phyloP scores from a whole-genome alignment of 108 stramenopile genomes.

The Pseudonitzschia multiseries region DNA sequence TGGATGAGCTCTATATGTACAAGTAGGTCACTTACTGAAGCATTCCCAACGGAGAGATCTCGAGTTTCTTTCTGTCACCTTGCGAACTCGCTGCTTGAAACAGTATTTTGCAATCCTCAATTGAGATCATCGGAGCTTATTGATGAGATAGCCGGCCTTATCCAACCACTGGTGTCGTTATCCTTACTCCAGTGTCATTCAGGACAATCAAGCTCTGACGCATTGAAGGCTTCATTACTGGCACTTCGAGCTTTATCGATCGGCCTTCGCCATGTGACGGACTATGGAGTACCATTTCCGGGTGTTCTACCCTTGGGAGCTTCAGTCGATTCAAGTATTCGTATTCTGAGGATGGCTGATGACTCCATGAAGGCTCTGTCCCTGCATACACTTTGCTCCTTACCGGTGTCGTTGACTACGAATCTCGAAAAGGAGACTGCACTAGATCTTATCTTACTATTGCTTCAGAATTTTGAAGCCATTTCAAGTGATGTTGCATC shows the following conservation, averaged over 20 bases:
- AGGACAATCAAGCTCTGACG: background rate
- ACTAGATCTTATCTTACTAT: background rate
- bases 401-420: slow-evolving; percentile 5
- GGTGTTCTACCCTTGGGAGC: slow-evolving; percentile 11
- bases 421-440: background rate
- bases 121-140: background rate
- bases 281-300: background rate
- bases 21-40: slow-evolving; percentile 10
- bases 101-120: background rate
- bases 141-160: slow-evolving; percentile 21
- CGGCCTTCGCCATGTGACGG: background rate
- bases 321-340: slow-evolving; percentile 14
- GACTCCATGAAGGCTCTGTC: background rate
- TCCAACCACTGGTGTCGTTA: slow-evolving; percentile 9
- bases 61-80: slow-evolving; percentile 19
- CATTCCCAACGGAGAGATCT: slow-evolving; percentile 17
- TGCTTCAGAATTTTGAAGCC: background rate
- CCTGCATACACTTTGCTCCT: background rate
- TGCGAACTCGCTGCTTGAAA: slow-evolving; percentile 8
- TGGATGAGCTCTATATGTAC: slow-evolving; percentile 34
- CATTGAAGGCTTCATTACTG: background rate
- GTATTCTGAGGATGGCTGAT: slow-evolving; percentile 5
- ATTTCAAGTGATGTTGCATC: background rate
- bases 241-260: background rate
- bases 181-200: background rate